Evolutionary conservation across 176 grass and related monocot genomes (phyloP).

Genomic region (Microstegium vimineum): DNA sequence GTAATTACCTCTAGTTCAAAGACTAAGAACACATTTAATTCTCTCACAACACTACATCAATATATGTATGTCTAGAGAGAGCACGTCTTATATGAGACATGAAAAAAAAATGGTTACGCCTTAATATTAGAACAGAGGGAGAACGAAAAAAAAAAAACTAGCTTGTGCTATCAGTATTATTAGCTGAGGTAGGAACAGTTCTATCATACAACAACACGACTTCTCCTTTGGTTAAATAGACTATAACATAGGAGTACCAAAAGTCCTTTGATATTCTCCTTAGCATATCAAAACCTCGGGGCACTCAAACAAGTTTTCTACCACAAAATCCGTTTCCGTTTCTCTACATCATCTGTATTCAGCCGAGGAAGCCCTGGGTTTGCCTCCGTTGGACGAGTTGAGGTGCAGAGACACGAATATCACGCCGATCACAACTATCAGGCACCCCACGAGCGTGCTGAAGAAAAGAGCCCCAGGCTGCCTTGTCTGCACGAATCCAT

Average conservation of each 20-base stretch:
- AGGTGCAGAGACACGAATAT: slow-evolving; percentile 87
- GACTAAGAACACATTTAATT: too few species aligned
- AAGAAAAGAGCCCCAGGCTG: slow-evolving; percentile 94
- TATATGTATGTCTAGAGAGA: too few species aligned
- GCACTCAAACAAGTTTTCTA: background rate
- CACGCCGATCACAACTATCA: slow-evolving; percentile 85
- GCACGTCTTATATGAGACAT: too few species aligned
- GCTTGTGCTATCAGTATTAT: background rate
- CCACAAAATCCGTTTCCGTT: background rate
- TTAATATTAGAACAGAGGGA: too few species aligned
- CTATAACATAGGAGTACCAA: background rate
- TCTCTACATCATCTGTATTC: slow-evolving; percentile 30
- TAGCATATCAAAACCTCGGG: background rate
- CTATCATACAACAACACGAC: background rate
- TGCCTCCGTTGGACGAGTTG: slow-evolving; percentile 51
- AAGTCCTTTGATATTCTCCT: background rate
- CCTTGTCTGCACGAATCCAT: slow-evolving; percentile 79
- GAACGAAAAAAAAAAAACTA: too few species aligned
- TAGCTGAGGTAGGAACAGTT: background rate
- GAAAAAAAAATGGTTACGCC: too few species aligned
- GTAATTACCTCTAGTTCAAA: too few species aligned
- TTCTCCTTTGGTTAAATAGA: background rate
- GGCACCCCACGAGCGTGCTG: slow-evolving; percentile 83
- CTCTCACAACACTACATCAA: too few species aligned
- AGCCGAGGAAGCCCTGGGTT: slow-evolving; percentile 49